phyloP scores from a whole-genome alignment of 345 rosid species.

The Gossypium bickii region DNA sequence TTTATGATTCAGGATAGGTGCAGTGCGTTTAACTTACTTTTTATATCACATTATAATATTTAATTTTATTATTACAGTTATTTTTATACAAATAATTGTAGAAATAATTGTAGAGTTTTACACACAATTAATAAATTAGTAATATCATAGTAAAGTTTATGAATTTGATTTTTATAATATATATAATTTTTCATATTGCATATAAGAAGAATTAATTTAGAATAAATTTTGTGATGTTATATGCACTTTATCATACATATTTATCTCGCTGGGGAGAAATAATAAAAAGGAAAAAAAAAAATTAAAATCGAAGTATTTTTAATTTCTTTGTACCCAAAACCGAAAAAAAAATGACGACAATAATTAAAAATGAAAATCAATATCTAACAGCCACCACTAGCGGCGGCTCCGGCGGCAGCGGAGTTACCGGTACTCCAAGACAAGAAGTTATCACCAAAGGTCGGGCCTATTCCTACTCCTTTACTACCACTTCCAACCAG shows the following conservation, averaged over 20 bases:
- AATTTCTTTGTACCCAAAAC: background rate
- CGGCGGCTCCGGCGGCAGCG: conserved; percentile 26
- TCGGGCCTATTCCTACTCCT: conserved; percentile 7
- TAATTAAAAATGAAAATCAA: background rate
- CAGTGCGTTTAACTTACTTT: rapidly evolving
- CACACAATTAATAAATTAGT: no score
- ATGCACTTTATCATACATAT: no score
- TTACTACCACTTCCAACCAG: conserved; percentile 1
- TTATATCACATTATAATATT: rapidly evolving
- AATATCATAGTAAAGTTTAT: no score
- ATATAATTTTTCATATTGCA: no score
- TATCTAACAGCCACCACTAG: conserved; percentile 22
- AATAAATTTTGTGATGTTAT: no score
- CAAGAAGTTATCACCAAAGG: conserved; percentile 29
- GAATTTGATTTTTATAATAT: no score
- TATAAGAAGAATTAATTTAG: no score
- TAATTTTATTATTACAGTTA: rapidly evolving
- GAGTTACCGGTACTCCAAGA: conserved; percentile 34
- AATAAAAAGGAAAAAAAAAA: no score
- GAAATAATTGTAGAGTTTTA: no score
- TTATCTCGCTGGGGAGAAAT: no score
- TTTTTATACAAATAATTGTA: no score
- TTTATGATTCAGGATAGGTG: rapidly evolving
- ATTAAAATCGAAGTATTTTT: background rate
- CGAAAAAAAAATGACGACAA: background rate